These are phyloP conservation scores for Fusarium sp. DNA, from an alignment of 2,329 filamentous ascomycete genomes.

Conservation along the genomic window DNA sequence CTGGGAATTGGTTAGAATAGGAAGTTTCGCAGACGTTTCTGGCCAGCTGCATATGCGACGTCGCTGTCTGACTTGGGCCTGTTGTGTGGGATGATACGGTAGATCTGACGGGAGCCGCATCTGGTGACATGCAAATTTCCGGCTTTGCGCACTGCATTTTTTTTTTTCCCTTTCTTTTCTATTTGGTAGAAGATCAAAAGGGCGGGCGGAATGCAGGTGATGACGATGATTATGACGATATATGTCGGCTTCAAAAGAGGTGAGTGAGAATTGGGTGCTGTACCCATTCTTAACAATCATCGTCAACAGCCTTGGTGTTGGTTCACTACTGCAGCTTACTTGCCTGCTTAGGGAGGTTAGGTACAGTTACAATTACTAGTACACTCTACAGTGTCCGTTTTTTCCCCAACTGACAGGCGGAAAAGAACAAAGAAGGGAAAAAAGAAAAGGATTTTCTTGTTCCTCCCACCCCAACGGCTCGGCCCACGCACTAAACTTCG, in stretches of 20 bases:
- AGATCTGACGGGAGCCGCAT: conserved; percentile 37
- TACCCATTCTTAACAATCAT: not conserved
- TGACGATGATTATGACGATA: not conserved
- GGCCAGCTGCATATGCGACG: conserved; percentile 31
- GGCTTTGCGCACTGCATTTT: not conserved
- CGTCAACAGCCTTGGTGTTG: too few species aligned
- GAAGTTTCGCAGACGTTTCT: conserved; percentile 13
- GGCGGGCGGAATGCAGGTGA: not conserved
- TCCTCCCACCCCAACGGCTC: not conserved
- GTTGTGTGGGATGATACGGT: not conserved
- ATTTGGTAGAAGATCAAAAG: not conserved
- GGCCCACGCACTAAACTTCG: not conserved
- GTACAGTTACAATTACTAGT: not conserved
- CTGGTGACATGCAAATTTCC: conserved; percentile 19
- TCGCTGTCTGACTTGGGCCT: not conserved
- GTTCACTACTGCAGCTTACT: not conserved
- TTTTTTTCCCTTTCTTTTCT: not conserved
- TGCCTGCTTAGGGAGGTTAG: not conserved
- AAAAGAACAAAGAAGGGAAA: not conserved
- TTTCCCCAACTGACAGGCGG: not conserved
- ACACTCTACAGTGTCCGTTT: too few species aligned
- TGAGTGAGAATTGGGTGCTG: not conserved
- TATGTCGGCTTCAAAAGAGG: not conserved
- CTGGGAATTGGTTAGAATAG: not conserved
- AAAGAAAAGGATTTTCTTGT: not conserved